A percentile compares a stretch with the other conserved stretches of the same genome.
Evolutionary conservation across 2,329 filamentous ascomycete species (phyloP).

Genomic region (Aureobasidium mangrovei): DNA sequence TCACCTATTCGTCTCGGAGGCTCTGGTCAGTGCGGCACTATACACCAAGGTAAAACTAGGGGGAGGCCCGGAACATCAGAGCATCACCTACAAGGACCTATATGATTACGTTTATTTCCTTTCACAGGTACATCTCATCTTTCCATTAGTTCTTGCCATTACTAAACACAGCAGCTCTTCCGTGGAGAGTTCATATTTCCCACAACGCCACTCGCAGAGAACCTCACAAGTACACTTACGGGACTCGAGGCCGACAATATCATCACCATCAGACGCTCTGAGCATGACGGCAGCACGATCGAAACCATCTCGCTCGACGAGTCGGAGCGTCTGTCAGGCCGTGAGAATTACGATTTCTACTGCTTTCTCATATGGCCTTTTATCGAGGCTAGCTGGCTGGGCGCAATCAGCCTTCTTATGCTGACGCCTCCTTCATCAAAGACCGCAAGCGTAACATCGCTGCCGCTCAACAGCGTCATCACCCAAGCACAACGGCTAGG

Average conservation of each 20-base stretch:
- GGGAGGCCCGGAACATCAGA: constrained; percentile 72
- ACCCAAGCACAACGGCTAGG: constrained; percentile 69
- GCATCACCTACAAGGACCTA: constrained; percentile 66
- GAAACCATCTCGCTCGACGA: constrained; percentile 64
- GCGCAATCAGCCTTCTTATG: constrained; percentile 78
- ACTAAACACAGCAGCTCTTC: constrained; percentile 56
- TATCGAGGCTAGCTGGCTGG: constrained; percentile 88
- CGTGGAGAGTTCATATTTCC: constrained; percentile 96
- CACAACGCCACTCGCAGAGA: constrained; percentile 69
- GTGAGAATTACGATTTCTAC: constrained; percentile 97
- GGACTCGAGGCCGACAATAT: constrained; percentile 73
- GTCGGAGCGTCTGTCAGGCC: constrained; percentile 64
- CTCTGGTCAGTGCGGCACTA: constrained; percentile 79
- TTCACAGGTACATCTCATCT: constrained; percentile 45
- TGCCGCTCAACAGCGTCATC: constrained; percentile 69
- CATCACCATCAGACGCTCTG: constrained; percentile 53
- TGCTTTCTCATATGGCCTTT: constrained; percentile 99
- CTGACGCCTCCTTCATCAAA: constrained; percentile 58
- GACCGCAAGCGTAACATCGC: constrained; percentile 43
- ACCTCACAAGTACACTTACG: constrained; percentile 69
- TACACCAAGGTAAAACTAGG: constrained; percentile 87
- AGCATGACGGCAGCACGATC: constrained; percentile 46
- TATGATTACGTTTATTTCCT: constrained; percentile 77
- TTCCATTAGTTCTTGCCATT: too few species aligned
- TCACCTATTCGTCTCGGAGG: constrained; percentile 90